Evolutionary conservation across 176 grass and related monocot genomes (phyloP).

Genomic region (Tillandsia leiboldiana): DNA sequence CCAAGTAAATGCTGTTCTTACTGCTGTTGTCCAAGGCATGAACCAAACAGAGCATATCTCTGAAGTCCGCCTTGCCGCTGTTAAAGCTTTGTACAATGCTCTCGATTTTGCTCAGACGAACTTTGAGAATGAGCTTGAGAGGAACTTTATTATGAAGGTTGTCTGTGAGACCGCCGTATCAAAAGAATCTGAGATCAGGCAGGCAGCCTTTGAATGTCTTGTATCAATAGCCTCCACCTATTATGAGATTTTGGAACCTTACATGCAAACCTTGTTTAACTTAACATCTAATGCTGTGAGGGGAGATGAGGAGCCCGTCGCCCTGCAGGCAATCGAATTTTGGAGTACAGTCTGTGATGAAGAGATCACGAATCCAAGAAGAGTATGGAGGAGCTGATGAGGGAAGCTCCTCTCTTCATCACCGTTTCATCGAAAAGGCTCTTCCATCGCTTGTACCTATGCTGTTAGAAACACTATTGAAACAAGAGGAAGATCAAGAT

Average conservation of each 20-base stretch:
- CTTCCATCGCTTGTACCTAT: slow-evolving; percentile 81
- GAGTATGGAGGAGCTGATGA: slow-evolving; percentile 51
- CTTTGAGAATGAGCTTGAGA: slow-evolving; percentile 87
- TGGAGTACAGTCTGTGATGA: slow-evolving; percentile 94
- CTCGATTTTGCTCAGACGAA: slow-evolving; percentile 84
- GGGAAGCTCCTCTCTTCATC: slow-evolving; percentile 50
- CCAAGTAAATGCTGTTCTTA: slow-evolving; percentile 76
- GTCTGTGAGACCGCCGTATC: slow-evolving; percentile 71
- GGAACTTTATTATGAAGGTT: slow-evolving; percentile 88
- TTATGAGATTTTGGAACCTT: slow-evolving; percentile 54
- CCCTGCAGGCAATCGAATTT: slow-evolving; percentile 82
- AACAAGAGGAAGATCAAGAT: slow-evolving; percentile 92
- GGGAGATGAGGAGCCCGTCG: slow-evolving; percentile 53
- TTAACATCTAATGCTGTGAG: slow-evolving; percentile 73
- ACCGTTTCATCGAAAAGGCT: slow-evolving; percentile 70
- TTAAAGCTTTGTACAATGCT: slow-evolving; percentile 71
- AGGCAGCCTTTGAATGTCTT: slow-evolving; percentile 77
- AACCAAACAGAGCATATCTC: slow-evolving; percentile 45
- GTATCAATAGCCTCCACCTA: slow-evolving; percentile 87
- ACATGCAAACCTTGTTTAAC: slow-evolving; percentile 71
- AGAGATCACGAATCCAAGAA: slow-evolving; percentile 72
- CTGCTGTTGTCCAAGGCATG: slow-evolving; percentile 79
- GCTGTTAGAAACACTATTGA: slow-evolving; percentile 75
- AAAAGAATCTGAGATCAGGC: slow-evolving; percentile 72
- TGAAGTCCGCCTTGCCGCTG: slow-evolving; percentile 69